A percentile compares a stretch with the other conserved stretches of the same genome.
These are phyloP conservation scores for Pythium chondricola DNA, from an alignment of 352 stramenopile genomes.

Conservation along the genomic window DNA sequence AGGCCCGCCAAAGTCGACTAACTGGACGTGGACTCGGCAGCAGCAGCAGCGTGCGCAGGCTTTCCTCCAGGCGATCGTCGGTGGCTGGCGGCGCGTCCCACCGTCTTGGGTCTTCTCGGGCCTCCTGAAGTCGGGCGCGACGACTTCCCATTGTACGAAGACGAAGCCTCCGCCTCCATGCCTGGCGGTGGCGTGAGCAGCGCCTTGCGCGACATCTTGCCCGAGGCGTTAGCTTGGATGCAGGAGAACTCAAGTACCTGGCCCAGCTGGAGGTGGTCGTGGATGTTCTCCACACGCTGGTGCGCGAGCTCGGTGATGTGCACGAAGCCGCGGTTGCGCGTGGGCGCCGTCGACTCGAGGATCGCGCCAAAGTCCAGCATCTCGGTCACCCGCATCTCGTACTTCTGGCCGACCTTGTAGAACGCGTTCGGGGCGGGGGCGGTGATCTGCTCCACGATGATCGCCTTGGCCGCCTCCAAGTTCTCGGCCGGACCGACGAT, in stretches of 20 bases:
- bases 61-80: no score
- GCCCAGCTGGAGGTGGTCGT: conserved; percentile 46
- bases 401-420: conserved; percentile 86
- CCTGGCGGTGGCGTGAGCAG: conserved; percentile 18
- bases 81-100: no score
- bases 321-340: conserved; percentile 88
- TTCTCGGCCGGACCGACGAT: conserved; percentile 80
- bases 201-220: conserved; percentile 80
- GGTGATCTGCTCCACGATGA: conserved; percentile 45
- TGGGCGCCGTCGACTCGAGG: conserved; percentile 64
- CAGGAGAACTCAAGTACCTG: conserved; percentile 79
- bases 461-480: conserved; percentile 68
- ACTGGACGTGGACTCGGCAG: no score
- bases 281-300: conserved; percentile 59
- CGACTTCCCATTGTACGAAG: not conserved
- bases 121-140: no score
- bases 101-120: no score
- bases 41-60: no score
- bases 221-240: conserved; percentile 65
- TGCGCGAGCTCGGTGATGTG: conserved; percentile 92
- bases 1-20: no score
- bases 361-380: conserved; percentile 95
- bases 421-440: conserved; percentile 25
- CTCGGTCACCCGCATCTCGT: conserved; percentile 90
- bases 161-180: not conserved